phyloP scores from a whole-genome alignment of 148 eudicot genomes.

The Amaranthus cruentus region DNA sequence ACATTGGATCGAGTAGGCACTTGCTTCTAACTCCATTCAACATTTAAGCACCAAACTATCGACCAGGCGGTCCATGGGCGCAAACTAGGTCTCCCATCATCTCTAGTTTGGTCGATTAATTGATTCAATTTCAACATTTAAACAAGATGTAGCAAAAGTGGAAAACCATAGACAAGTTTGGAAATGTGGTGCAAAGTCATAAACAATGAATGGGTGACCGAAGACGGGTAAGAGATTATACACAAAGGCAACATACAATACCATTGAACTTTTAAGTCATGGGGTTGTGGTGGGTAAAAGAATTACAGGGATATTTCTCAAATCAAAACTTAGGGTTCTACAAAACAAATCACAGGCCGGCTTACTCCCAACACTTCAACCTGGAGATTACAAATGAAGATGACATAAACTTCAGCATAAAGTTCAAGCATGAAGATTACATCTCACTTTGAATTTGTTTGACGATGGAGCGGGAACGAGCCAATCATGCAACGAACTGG shows the following conservation, averaged over 20 bases:
- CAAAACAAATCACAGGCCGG: constrained; percentile 18
- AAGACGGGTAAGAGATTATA: too few relatives aligned
- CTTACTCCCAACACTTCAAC: constrained; percentile 11
- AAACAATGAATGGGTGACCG: too few relatives aligned
- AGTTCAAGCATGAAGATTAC: background rate
- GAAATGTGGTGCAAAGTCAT: too few relatives aligned
- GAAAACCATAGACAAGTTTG: too few relatives aligned
- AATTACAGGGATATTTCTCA: background rate
- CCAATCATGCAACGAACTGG: constrained; percentile 5
- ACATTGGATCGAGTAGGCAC: too few relatives aligned
- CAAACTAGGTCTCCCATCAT: too few relatives aligned
- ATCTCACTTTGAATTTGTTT: constrained; percentile 1
- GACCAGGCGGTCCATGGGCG: too few relatives aligned
- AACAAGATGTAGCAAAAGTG: too few relatives aligned
- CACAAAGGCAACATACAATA: background rate
- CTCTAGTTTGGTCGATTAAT: too few relatives aligned
- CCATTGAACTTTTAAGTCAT: background rate
- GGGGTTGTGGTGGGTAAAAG: background rate
- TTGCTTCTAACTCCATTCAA: too few relatives aligned
- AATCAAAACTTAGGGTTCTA: constrained; percentile 4
- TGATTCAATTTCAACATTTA: too few relatives aligned
- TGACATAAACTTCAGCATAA: background rate
- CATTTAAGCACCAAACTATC: too few relatives aligned
- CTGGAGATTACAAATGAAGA: background rate
- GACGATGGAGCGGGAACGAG: background rate